Evolutionary conservation across 352 stramenopile genomes (phyloP).

Genomic region (Pythium biforme): DNA sequence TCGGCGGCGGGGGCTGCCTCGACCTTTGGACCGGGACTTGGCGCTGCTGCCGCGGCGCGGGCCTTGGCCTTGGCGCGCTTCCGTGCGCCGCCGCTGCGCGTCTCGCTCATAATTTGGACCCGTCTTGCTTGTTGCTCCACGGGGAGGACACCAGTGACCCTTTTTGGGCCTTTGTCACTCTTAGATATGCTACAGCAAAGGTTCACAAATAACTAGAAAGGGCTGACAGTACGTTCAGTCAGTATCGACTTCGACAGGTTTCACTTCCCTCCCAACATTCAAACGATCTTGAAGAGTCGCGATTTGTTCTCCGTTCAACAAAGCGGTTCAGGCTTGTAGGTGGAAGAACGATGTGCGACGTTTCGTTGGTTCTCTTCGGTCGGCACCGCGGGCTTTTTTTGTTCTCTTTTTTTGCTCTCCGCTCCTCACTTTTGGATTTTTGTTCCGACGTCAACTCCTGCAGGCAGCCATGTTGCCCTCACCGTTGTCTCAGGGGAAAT

Average conservation of each 20-base stretch:
- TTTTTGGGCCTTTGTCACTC: neutral
- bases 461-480: conserved; percentile 8
- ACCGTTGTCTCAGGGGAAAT: neutral
- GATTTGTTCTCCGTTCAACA: conserved; percentile 14
- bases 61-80: conserved; percentile 13
- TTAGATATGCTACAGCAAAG: conserved; percentile 9
- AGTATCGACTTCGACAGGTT: conserved; percentile 17
- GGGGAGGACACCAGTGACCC: neutral
- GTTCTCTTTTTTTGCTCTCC: conserved; percentile 5
- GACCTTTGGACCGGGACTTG: neutral
- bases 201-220: neutral
- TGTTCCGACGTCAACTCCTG: conserved; percentile 9
- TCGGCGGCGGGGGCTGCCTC: neutral
- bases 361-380: neutral
- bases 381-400: neutral
- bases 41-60: neutral
- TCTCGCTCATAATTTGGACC: conserved; percentile 18
- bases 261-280: neutral
- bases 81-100: conserved; percentile 8
- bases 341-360: too few species aligned
- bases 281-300: conserved; percentile 22
- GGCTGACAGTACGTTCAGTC: neutral
- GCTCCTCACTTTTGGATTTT: conserved; percentile 3
- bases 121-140: neutral
- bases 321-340: neutral